Conservation (phyloP, 129 eudicot genomes). For the Arctium lappa region DNA sequence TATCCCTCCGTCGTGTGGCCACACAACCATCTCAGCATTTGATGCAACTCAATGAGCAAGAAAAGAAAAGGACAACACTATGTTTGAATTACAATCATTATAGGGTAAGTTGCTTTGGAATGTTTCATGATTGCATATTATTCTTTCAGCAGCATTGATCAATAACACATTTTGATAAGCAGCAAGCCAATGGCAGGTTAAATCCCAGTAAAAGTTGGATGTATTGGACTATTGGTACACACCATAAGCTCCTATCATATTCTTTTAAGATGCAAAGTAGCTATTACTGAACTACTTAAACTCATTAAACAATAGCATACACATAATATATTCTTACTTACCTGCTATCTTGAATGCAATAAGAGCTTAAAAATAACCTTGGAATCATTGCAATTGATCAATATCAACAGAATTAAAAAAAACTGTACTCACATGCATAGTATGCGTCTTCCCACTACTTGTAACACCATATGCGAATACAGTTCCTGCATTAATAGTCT, state of each 20-base stretch:
- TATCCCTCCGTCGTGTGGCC: constrained; percentile 6
- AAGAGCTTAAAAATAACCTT: neutral
- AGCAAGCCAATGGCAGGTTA: neutral
- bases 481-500: constrained; percentile 61
- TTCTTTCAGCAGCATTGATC: neutral
- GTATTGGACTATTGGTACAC: neutral
- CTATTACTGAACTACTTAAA: neutral
- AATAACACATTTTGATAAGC: neutral
- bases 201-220: neutral
- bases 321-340: neutral
- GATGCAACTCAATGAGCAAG: neutral
- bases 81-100: constrained; percentile 6
- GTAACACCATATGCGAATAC: constrained; percentile 99
- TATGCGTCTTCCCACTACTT: constrained; percentile 99
- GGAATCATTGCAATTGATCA: neutral
- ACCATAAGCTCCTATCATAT: neutral
- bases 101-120: neutral
- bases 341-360: constrained; percentile 6
- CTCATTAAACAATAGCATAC: neutral
- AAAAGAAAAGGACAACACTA: neutral
- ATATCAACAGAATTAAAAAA: neutral
- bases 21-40: neutral
- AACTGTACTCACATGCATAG: constrained; percentile 88
- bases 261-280: neutral
- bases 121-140: neutral